These are phyloP conservation scores for Suillus plorans DNA, from an alignment of 768 basidiomycete genomes.

Conservation along the genomic window DNA sequence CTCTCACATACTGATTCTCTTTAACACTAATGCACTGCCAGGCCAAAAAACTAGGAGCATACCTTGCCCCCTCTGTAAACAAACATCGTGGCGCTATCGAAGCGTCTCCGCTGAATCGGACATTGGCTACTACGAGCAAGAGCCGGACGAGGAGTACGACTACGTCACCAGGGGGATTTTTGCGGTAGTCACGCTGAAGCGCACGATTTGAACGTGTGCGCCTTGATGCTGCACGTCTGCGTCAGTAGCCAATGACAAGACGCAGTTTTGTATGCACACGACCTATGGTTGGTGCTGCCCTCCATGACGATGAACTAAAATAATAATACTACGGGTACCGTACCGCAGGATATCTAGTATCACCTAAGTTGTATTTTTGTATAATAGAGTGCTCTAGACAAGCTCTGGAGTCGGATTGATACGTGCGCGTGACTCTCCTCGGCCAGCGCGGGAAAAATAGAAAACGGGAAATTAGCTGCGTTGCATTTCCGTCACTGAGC, in stretches of 20 bases:
- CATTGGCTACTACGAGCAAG: constrained; percentile 14
- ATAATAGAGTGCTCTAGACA: background rate
- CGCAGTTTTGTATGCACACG: constrained; percentile 1
- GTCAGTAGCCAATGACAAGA: background rate
- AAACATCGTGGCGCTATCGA: constrained; percentile 33
- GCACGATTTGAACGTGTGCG: background rate
- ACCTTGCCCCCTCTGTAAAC: constrained; percentile 38
- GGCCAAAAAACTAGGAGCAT: constrained; percentile 31
- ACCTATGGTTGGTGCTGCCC: background rate
- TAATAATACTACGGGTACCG: background rate
- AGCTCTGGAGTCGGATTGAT: background rate
- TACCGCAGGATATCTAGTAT: background rate
- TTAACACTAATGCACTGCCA: constrained; percentile 10
- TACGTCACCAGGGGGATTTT: constrained; percentile 27
- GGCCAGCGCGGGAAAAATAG: constrained; percentile 7
- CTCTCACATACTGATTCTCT: background rate
- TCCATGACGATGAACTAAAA: background rate
- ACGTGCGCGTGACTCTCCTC: background rate
- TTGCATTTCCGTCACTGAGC: background rate
- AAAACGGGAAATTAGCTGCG: background rate
- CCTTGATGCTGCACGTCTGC: background rate
- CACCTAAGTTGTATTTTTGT: background rate
- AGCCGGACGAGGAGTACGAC: constrained; percentile 26
- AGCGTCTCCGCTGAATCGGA: constrained; percentile 5
- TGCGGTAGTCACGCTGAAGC: background rate